A percentile compares a stretch with the other conserved stretches of the same genome.
phyloP scores from a whole-genome alignment of 2,329 filamentous ascomycete species.

The Zasmidium citrigriseum region DNA sequence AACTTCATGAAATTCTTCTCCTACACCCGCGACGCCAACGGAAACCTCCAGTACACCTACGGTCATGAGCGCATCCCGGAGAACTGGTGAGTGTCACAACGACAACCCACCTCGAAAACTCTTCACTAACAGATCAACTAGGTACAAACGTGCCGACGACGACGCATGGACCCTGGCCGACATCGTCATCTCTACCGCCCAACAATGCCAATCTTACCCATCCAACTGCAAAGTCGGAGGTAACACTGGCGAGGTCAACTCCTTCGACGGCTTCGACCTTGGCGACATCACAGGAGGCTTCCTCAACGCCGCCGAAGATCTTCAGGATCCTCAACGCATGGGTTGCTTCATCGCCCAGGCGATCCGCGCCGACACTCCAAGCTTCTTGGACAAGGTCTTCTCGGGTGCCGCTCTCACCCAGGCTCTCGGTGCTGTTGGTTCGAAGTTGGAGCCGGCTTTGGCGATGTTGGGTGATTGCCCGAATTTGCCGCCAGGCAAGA shows the following conservation, averaged over 20 bases:
- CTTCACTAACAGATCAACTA: too few relatives aligned
- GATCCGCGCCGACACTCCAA: slow-evolving; percentile 26
- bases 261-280: slow-evolving; percentile 26
- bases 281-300: slow-evolving; percentile 27
- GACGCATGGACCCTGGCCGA: slow-evolving; percentile 28
- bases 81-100: too few relatives aligned
- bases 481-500: slow-evolving; percentile 21
- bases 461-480: slow-evolving; percentile 17
- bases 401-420: slow-evolving; percentile 16
- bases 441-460: slow-evolving; percentile 18
- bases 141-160: slow-evolving; percentile 26
- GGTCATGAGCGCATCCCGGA: slow-evolving; percentile 10
- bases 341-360: slow-evolving; percentile 29
- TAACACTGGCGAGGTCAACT: slow-evolving; percentile 29
- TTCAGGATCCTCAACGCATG: slow-evolving; percentile 24
- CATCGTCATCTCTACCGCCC: slow-evolving; percentile 27
- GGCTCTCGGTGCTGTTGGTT: slow-evolving; percentile 11
- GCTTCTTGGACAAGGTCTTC: slow-evolving; percentile 23
- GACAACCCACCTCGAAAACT: slow-evolving; percentile 29
- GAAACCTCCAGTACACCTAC: slow-evolving; percentile 20
- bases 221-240: slow-evolving; percentile 26
- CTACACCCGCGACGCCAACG: slow-evolving; percentile 25
- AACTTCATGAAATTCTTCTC: slow-evolving; percentile 26
- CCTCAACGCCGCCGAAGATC: slow-evolving; percentile 23
- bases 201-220: slow-evolving; percentile 28